Evolutionary conservation across 768 basidiomycete species (phyloP), one percentile per base, ranked within the genome.

Genomic region (Brasilioporus rufonigricans): DNA sequence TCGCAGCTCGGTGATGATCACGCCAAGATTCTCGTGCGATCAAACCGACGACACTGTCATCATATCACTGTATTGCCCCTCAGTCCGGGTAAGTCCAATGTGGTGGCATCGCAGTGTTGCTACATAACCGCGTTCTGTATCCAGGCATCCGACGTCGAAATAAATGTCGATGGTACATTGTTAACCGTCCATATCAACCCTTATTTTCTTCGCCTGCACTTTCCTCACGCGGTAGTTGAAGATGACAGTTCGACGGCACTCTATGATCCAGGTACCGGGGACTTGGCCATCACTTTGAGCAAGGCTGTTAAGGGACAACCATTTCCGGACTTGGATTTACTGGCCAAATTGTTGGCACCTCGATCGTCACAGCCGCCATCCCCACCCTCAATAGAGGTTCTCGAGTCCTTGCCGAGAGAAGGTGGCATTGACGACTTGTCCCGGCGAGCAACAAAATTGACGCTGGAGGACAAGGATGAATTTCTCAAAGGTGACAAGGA

Each of bases 91-190:
- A 75, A 65, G 83, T 63, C 35, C 16, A 31, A 9, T 11, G 19
- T 49, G 36, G 32, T 27, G 52, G 16, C 16, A 56, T 44, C 46
- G 21, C 33, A 6, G 32, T 33, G 39, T 41, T 47, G 29, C 48
- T 44, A 55, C 66, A 56, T 52, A 63, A 68, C 38, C 16, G 14
- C 27, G 32, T 52, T 40, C 16, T 27, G 7, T 40, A 19, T 39
- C 8, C 80, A 93, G 91, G 89, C 91, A 12, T 81, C 86, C 39
- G 91, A 93, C 59, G 82, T 85, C 31, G 91, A 93, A 68, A 85
- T 91, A 47, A 77, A 87, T 59, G 82, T 91, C 52, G 86, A 90
- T 64, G 82, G 82, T 50, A 81, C 81, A 26, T 70, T 87, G 45
- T 77, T 93, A 66, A 84, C 83, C 19, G 73, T 91, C 38, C 84